These are phyloP conservation scores for Colletotrichum aenigma DNA, from an alignment of 2,329 filamentous ascomycete genomes.

Conservation along the genomic window DNA sequence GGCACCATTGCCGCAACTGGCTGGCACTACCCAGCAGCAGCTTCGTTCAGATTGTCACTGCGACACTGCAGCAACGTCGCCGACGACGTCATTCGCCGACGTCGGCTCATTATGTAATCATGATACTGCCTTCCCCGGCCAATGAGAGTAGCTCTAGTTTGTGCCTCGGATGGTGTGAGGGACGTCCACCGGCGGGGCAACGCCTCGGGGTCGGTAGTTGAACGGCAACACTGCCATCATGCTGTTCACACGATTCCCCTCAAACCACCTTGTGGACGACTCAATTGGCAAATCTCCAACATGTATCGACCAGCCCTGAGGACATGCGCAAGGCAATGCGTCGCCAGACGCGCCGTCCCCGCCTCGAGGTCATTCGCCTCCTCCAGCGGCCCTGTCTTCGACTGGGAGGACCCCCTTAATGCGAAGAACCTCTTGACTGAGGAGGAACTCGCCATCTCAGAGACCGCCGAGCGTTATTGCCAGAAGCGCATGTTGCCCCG, in stretches of 20 bases:
- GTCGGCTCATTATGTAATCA: conserved; percentile 10
- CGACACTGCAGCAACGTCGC: neutral
- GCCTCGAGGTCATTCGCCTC: conserved; percentile 39
- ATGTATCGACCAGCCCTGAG: conserved; percentile 13
- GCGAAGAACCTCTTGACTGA: conserved; percentile 80
- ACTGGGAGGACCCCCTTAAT: conserved; percentile 90
- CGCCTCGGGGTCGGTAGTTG: neutral
- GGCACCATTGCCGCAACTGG: neutral
- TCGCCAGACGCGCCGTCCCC: conserved; percentile 16
- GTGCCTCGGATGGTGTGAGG: conserved; percentile 18
- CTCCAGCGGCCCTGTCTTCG: conserved; percentile 56
- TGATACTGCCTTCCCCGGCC: neutral
- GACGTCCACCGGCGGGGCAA: conserved; percentile 14
- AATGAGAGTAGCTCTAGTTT: neutral
- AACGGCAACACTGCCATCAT: neutral
- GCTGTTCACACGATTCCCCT: neutral
- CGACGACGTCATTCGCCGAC: conserved; percentile 18
- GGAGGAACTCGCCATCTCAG: conserved; percentile 87
- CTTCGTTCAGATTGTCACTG: neutral
- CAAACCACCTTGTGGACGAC: neutral
- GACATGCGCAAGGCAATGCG: conserved; percentile 9
- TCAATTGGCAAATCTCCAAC: neutral
- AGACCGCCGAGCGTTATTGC: conserved; percentile 92
- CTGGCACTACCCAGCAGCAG: neutral
- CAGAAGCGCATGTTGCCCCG: conserved; percentile 87